These are phyloP conservation scores for Vaccinium macrocarpon DNA, from an alignment of 148 eudicot genomes.

Conservation along the genomic window DNA sequence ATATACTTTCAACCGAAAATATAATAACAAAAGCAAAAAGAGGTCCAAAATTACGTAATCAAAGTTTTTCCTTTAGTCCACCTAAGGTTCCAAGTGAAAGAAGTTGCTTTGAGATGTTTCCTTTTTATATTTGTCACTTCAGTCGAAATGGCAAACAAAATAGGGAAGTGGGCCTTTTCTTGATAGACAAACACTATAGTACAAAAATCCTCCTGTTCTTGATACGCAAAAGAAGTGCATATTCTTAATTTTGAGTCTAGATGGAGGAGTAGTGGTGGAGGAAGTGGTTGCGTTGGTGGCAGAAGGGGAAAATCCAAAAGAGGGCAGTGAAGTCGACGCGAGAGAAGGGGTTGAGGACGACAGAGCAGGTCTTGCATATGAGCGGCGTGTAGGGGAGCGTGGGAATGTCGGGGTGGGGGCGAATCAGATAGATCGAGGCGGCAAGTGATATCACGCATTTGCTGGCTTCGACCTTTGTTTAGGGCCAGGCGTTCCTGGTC, in stretches of 20 bases:
- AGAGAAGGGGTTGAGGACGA: slow-evolving; percentile 60
- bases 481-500: slow-evolving; percentile 89
- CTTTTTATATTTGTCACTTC: not conserved
- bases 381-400: slow-evolving; percentile 76
- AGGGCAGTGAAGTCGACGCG: slow-evolving; percentile 67
- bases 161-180: not conserved
- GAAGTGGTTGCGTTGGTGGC: slow-evolving; percentile 79
- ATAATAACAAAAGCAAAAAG: not conserved
- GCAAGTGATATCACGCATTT: slow-evolving; percentile 91
- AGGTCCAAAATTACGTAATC: not conserved
- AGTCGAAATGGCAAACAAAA: not conserved
- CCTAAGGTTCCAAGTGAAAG: not conserved
- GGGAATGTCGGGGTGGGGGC: slow-evolving; percentile 46
- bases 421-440: slow-evolving; percentile 73
- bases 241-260: not conserved
- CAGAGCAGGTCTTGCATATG: slow-evolving; percentile 67
- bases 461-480: slow-evolving; percentile 75
- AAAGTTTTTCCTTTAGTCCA: not conserved
- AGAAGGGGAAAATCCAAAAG: slow-evolving; percentile 91
- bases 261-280: slow-evolving; percentile 67
- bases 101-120: not conserved
- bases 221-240: too few species aligned
- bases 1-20: not conserved
- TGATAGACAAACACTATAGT: too few species aligned
- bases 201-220: too few species aligned